These are phyloP conservation scores for Botryococcus braunii DNA, from an alignment of 163 green algal genomes.

Conservation along the genomic window DNA sequence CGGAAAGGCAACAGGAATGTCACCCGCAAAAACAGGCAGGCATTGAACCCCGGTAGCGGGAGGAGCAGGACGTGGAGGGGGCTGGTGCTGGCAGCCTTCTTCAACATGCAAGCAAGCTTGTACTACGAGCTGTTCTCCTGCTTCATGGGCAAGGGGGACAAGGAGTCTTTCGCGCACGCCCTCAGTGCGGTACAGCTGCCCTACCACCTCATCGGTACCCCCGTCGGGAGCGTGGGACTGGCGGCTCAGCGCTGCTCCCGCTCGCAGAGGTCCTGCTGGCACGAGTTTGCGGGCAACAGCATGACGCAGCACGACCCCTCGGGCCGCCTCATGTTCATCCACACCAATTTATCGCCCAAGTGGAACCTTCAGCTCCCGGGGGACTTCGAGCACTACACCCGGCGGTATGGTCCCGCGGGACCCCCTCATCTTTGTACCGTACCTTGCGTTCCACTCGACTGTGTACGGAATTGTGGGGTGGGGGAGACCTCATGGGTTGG, in stretches of 20 bases:
- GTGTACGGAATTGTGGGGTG: neutral
- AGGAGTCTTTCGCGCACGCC: slow-evolving; percentile 53
- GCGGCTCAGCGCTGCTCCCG: slow-evolving; percentile 5
- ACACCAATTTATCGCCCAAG: slow-evolving; percentile 49
- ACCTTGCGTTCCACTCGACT: neutral
- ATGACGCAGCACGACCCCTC: slow-evolving; percentile 43
- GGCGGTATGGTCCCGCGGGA: neutral
- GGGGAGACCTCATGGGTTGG: neutral
- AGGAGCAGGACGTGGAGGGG: slow-evolving; percentile 21
- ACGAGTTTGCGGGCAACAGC: slow-evolving; percentile 43
- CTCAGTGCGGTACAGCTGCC: slow-evolving; percentile 22
- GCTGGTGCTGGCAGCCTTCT: slow-evolving; percentile 22
- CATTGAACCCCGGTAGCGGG: no score
- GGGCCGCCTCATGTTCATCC: slow-evolving; percentile 41
- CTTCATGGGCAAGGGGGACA: slow-evolving; percentile 60
- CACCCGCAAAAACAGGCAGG: no score
- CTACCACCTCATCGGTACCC: slow-evolving; percentile 22
- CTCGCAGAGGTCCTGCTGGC: slow-evolving; percentile 18
- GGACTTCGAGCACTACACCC: slow-evolving; percentile 14
- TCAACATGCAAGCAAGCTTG: slow-evolving; percentile 26
- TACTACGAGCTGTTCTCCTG: slow-evolving; percentile 40
- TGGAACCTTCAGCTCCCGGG: slow-evolving; percentile 25
- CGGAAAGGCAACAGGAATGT: no score
- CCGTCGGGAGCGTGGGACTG: slow-evolving; percentile 23
- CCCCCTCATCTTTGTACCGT: neutral